A percentile compares a stretch with the other conserved stretches of the same genome.
phyloP scores from a whole-genome alignment of 2,329 filamentous ascomycete species.

The Tolypocladium amazonense region DNA sequence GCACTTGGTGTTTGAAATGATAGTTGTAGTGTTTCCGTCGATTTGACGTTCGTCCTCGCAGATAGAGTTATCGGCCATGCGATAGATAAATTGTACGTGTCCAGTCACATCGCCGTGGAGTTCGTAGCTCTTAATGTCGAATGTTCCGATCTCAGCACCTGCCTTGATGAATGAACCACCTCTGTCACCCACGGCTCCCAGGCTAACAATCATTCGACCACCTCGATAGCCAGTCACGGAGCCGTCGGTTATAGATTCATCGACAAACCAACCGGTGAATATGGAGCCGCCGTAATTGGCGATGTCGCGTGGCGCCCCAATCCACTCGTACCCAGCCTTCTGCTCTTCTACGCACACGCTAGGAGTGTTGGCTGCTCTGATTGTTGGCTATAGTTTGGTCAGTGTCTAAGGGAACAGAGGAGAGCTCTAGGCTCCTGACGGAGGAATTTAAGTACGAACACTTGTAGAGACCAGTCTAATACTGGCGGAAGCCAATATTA shows the following conservation, averaged over 20 bases:
- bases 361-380: background rate
- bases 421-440: background rate
- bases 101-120: background rate
- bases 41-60: background rate
- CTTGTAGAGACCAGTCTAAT: background rate
- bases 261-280: background rate
- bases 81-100: background rate
- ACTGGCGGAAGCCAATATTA: background rate
- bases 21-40: background rate
- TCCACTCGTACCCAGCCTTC: background rate
- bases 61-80: background rate
- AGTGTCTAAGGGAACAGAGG: background rate
- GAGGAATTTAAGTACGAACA: background rate
- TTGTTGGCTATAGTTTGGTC: background rate
- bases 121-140: background rate
- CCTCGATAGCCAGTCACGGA: background rate
- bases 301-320: background rate
- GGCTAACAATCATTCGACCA: background rate
- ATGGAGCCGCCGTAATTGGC: background rate
- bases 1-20: background rate
- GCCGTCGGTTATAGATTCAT: background rate
- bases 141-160: background rate
- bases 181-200: background rate
- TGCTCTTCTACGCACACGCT: background rate
- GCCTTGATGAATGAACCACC: background rate